A percentile compares a stretch with the other conserved stretches of the same genome.
Evolutionary conservation across 2,329 filamentous ascomycete genomes (phyloP).

Genomic region (Diaporthe sp.): DNA sequence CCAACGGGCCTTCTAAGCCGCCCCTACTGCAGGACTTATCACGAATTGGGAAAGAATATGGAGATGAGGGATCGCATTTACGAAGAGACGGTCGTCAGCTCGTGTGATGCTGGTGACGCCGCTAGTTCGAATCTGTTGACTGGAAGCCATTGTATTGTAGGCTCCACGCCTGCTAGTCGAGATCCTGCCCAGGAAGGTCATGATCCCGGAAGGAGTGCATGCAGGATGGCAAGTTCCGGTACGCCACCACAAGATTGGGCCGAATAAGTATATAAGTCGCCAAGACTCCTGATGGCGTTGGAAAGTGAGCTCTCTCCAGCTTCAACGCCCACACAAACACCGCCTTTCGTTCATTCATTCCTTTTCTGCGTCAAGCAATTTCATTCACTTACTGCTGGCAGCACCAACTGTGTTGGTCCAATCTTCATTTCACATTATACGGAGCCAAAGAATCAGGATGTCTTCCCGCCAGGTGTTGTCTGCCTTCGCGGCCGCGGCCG

Average conservation of each 20-base stretch:
- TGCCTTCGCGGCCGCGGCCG: conserved; percentile 38
- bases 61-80: not conserved
- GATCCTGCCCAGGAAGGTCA: not conserved
- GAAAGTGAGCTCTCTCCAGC: not conserved
- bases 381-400: conserved; percentile 34
- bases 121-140: not conserved
- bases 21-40: not conserved
- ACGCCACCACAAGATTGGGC: not conserved
- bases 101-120: not conserved
- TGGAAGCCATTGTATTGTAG: not conserved
- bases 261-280: not conserved
- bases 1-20: not conserved
- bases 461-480: conserved; percentile 26
- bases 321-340: not conserved
- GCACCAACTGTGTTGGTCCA: conserved; percentile 6
- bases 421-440: not conserved
- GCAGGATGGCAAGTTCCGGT: not conserved
- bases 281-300: not conserved
- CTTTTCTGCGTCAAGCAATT: not conserved
- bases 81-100: not conserved
- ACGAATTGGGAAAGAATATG: not conserved
- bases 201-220: not conserved
- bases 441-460: not conserved
- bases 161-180: not conserved
- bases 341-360: not conserved